Evolutionary conservation across 805 yeast species (phyloP).

Genomic region (Starmerella sp.): DNA sequence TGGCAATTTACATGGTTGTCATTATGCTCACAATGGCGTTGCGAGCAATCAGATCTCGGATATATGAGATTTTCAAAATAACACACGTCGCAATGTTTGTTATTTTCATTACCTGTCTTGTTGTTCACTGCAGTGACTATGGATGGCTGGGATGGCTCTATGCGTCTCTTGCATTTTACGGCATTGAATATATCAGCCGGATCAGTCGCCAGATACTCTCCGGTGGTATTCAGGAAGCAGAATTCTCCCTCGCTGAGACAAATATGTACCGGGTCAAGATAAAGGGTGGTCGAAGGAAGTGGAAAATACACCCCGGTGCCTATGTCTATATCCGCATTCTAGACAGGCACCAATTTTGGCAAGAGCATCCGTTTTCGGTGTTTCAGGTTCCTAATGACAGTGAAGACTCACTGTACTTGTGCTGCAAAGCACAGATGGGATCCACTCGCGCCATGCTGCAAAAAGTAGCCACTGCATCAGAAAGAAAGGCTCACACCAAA

Average conservation of each 20-base stretch:
- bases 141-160: slow-evolving; percentile 48
- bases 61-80: slow-evolving; percentile 48
- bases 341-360: slow-evolving; percentile 47
- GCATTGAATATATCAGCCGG: slow-evolving; percentile 50
- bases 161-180: slow-evolving; percentile 54
- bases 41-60: slow-evolving; percentile 38
- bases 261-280: slow-evolving; percentile 33
- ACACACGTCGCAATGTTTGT: slow-evolving; percentile 33
- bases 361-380: slow-evolving; percentile 61
- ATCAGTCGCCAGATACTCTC: slow-evolving; percentile 42
- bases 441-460: slow-evolving; percentile 36
- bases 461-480: slow-evolving; percentile 27
- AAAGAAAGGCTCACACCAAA: slow-evolving; percentile 25
- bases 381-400: slow-evolving; percentile 28
- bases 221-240: slow-evolving; percentile 36
- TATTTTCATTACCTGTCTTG: slow-evolving; percentile 25
- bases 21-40: slow-evolving; percentile 39
- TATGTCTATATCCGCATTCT: slow-evolving; percentile 47
- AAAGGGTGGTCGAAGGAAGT: slow-evolving; percentile 33
- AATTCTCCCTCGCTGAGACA: slow-evolving; percentile 18
- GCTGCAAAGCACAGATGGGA: slow-evolving; percentile 45
- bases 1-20: slow-evolving; percentile 35
- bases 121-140: slow-evolving; percentile 50
- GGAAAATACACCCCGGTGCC: slow-evolving; percentile 47
- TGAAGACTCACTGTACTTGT: slow-evolving; percentile 35